Percentiles rank a stretch among this genome's conserved stretches.
Evolutionary conservation across 306 rosid species (phyloP).

Genomic region (Bauhinia variegata): DNA sequence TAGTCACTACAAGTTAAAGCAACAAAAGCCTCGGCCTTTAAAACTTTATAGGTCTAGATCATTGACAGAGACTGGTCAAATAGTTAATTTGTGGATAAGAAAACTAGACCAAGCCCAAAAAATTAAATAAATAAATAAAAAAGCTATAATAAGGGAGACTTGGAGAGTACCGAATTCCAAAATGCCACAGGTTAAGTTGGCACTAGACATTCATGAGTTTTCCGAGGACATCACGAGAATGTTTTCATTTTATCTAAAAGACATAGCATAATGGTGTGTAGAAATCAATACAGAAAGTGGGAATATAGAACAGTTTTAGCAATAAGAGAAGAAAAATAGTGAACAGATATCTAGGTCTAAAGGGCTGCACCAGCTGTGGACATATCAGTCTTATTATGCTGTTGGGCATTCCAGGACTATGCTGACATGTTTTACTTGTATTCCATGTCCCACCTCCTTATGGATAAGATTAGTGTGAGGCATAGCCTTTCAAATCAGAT

Average conservation of each 20-base stretch:
- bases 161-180: neutral
- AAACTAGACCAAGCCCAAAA: conserved; percentile 2
- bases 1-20: conserved; percentile 23
- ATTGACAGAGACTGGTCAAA: conserved; percentile 20
- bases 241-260: neutral
- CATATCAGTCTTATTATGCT: conserved; percentile 6
- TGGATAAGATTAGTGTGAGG: neutral
- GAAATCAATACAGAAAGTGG: neutral
- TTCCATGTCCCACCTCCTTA: neutral
- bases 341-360: neutral
- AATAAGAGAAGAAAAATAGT: neutral
- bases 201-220: too few relatives aligned
- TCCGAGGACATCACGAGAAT: neutral
- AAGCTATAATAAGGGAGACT: neutral
- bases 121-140: too few relatives aligned
- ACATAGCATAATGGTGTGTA: neutral
- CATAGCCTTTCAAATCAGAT: too few relatives aligned
- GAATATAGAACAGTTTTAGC: neutral
- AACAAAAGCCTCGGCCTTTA: conserved; percentile 6
- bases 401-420: neutral
- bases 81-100: conserved; percentile 9
- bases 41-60: conserved; percentile 15
- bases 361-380: neutral
- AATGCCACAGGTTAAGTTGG: neutral
- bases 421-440: neutral